These are phyloP conservation scores for Hypoxylon sp. DNA, from an alignment of 2,329 filamentous ascomycete species.

Conservation along the genomic window DNA sequence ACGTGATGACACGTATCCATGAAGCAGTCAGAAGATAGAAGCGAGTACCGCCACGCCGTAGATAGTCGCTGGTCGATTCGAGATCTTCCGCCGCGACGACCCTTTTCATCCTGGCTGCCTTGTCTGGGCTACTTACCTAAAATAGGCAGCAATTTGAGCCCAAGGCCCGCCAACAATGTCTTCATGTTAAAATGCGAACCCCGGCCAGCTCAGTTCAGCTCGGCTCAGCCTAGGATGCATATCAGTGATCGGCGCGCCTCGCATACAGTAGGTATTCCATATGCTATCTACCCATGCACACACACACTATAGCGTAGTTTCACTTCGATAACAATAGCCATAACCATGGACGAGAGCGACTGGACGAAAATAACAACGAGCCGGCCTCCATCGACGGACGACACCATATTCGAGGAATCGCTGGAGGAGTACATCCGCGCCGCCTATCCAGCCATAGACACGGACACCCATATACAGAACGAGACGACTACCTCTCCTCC, in stretches of 20 bases:
- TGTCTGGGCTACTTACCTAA: constrained; percentile 17
- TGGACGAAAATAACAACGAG: not conserved
- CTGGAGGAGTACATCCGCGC: constrained; percentile 5
- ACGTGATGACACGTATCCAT: not conserved
- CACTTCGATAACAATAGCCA: not conserved
- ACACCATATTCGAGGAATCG: not conserved
- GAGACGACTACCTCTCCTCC: not conserved
- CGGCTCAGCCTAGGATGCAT: not conserved
- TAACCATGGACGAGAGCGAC: not conserved
- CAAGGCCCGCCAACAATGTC: constrained; percentile 14
- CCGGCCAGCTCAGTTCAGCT: constrained; percentile 1
- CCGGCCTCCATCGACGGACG: not conserved
- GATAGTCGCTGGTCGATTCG: not conserved
- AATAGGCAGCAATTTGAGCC: constrained; percentile 22
- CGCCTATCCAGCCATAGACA: not conserved
- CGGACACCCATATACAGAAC: not conserved
- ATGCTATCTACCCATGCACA: not conserved
- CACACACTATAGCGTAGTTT: not conserved
- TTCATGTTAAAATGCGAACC: constrained; percentile 36
- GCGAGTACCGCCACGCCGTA: not conserved
- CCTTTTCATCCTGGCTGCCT: constrained; percentile 4
- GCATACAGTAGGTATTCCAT: too few relatives aligned
- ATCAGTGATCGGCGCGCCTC: not conserved
- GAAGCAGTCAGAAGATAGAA: not conserved
- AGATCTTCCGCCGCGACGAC: constrained; percentile 20